Evolutionary conservation across 345 rosid species (phyloP).

Genomic region (Punica granatum): DNA sequence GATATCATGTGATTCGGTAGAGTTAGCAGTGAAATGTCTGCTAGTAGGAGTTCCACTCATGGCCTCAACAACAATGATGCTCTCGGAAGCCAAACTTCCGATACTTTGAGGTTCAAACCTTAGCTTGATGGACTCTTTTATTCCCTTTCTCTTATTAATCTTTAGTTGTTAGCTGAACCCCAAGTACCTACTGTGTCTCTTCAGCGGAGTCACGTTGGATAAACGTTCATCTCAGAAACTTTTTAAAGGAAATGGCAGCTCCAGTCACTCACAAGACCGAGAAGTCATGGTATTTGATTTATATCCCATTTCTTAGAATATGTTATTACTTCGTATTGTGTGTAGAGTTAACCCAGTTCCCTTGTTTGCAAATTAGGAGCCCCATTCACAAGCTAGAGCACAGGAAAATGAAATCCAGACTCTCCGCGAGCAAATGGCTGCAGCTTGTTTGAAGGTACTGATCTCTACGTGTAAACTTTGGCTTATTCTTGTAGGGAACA

Average conservation of each 20-base stretch:
- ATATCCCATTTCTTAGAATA: not conserved
- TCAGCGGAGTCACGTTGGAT: conserved; percentile 31
- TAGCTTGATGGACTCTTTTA: not conserved
- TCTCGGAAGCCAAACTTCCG: conserved; percentile 20
- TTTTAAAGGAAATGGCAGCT: conserved; percentile 28
- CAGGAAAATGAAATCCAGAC: conserved; percentile 66
- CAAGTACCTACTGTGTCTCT: not conserved
- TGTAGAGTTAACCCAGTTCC: conserved; percentile 10
- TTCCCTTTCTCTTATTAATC: conserved; percentile 2
- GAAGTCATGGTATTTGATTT: conserved; percentile 56
- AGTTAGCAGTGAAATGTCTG: conserved; percentile 30
- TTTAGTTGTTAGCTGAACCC: not conserved
- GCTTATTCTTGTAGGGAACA: not conserved
- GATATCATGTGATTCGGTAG: conserved; percentile 6
- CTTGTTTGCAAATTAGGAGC: conserved; percentile 40
- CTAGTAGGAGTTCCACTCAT: conserved; percentile 21
- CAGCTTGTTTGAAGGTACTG: conserved; percentile 64
- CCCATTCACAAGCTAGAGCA: conserved; percentile 43
- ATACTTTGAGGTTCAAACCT: conserved; percentile 24
- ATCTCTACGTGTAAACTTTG: not conserved
- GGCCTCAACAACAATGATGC: conserved; percentile 14
- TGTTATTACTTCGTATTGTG: conserved; percentile 9
- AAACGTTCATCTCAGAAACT: conserved; percentile 29
- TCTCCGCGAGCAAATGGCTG: conserved; percentile 73
- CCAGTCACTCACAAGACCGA: conserved; percentile 37